Evolutionary conservation across 2,329 filamentous ascomycete species (phyloP).

Genomic region (Mycocentrospora acerina): DNA sequence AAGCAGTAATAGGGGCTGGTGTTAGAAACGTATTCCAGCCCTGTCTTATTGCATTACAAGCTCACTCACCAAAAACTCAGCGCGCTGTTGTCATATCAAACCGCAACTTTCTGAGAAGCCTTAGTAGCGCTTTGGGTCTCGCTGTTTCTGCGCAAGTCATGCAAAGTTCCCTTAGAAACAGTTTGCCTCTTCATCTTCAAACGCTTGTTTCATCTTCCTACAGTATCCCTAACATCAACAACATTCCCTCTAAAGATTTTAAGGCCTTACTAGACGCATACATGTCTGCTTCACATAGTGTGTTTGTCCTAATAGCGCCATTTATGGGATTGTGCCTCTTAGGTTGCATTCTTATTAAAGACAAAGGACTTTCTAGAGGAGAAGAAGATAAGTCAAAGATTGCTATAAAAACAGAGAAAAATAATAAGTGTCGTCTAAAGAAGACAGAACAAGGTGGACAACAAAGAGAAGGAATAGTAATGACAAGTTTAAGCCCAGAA

Average conservation of each 20-base stretch:
- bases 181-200: slow-evolving; percentile 16
- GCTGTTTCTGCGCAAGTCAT: slow-evolving; percentile 44
- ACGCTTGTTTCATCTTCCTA: slow-evolving; percentile 11
- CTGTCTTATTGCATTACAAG: slow-evolving; percentile 59
- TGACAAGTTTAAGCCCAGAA: too few relatives aligned
- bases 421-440: too few relatives aligned
- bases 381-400: too few relatives aligned
- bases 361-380: slow-evolving; percentile 53
- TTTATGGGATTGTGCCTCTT: slow-evolving; percentile 55
- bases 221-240: too few relatives aligned
- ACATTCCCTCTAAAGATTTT: too few relatives aligned
- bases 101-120: slow-evolving; percentile 63
- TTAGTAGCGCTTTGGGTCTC: slow-evolving; percentile 61
- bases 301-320: slow-evolving; percentile 60
- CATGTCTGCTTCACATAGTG: slow-evolving; percentile 54
- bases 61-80: slow-evolving; percentile 52
- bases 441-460: too few relatives aligned
- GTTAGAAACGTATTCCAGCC: slow-evolving; percentile 57
- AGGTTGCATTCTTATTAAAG: slow-evolving; percentile 53
- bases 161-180: slow-evolving; percentile 17
- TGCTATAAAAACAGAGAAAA: too few relatives aligned
- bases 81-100: slow-evolving; percentile 64
- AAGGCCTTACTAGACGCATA: slow-evolving; percentile 52
- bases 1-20: slow-evolving; percentile 44
- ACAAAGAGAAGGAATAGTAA: too few relatives aligned